Conservation (phyloP, 2,329 filamentous ascomycete genomes). For the Periconia macrospinosa region DNA sequence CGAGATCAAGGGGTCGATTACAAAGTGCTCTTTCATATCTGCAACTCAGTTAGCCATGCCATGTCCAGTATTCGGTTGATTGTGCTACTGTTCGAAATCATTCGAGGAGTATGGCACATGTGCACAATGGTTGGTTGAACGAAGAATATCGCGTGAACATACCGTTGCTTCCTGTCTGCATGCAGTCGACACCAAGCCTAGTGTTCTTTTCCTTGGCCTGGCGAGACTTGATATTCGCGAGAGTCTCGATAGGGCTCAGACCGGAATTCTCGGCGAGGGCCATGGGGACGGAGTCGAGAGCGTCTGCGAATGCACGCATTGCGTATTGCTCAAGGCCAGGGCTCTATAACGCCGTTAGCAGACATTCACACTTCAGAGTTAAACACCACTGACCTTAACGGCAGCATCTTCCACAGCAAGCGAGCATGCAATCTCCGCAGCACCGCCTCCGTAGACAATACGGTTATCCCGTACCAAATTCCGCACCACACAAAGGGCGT, state of each 20-base stretch:
- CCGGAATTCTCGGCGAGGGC: conserved; percentile 97
- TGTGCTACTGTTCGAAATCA: too few relatives aligned
- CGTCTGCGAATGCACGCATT: conserved; percentile 97
- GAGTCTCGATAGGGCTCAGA: conserved; percentile 90
- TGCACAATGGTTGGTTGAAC: background rate
- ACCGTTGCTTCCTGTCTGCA: conserved; percentile 89
- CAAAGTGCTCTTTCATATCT: conserved; percentile 97
- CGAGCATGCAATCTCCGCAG: conserved; percentile 95
- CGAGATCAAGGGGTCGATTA: conserved; percentile 96
- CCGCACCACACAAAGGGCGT: conserved; percentile 94
- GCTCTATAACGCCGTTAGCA: conserved; percentile 55
- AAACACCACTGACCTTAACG: conserved; percentile 61
- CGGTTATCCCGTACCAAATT: conserved; percentile 96
- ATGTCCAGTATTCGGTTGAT: background rate
- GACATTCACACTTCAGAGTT: background rate
- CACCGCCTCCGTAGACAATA: conserved; percentile 95
- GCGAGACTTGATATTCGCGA: conserved; percentile 93
- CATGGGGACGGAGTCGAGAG: conserved; percentile 91
- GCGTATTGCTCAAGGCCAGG: conserved; percentile 98
- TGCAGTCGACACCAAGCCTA: conserved; percentile 92
- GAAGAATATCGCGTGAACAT: conserved; percentile 34
- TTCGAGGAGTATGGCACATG: background rate
- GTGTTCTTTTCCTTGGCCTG: conserved; percentile 85
- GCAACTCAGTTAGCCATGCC: conserved; percentile 6
- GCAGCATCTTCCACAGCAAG: conserved; percentile 94